These are phyloP conservation scores for Albizia julibrissin DNA, from an alignment of 306 rosid genomes.

Conservation along the genomic window DNA sequence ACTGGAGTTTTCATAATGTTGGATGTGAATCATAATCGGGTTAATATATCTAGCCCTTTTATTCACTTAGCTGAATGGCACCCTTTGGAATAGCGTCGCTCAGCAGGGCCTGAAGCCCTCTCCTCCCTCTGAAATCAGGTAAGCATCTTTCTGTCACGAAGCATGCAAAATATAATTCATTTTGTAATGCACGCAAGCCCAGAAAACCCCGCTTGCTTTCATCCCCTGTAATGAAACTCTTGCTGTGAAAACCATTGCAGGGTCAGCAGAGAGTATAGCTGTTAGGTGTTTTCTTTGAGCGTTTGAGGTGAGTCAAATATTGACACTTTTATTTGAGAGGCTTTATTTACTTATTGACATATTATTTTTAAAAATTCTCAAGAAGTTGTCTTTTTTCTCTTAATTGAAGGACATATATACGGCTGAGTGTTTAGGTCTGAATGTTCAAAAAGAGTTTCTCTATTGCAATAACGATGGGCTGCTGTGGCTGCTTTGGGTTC, in stretches of 20 bases:
- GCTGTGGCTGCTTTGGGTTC: conserved; percentile 91
- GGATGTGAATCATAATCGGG: conserved; percentile 58
- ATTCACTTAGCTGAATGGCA: conserved; percentile 95
- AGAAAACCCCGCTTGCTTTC: not conserved
- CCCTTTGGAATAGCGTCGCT: conserved; percentile 71
- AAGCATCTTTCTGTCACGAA: not conserved
- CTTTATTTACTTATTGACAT: conserved; percentile 26
- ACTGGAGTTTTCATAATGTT: conserved; percentile 75
- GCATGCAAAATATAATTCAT: not conserved
- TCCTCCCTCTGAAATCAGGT: conserved; percentile 51
- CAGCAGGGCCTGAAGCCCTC: conserved; percentile 66
- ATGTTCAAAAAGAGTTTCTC: conserved; percentile 63
- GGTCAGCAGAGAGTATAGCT: conserved; percentile 20
- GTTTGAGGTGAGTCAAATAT: conserved; percentile 17
- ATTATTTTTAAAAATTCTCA: conserved; percentile 44
- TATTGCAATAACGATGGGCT: conserved; percentile 62
- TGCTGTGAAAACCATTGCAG: not conserved
- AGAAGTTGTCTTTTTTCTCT: conserved; percentile 17
- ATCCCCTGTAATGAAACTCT: not conserved
- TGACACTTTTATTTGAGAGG: not conserved
- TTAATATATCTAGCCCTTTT: conserved; percentile 49
- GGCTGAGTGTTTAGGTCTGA: conserved; percentile 41
- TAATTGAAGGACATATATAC: conserved; percentile 42
- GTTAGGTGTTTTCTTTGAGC: conserved; percentile 16
- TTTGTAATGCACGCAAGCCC: not conserved